Base-by-base conservation (phyloP, 2,329 filamentous ascomycete species). In the Orbilia javanica region DNA sequence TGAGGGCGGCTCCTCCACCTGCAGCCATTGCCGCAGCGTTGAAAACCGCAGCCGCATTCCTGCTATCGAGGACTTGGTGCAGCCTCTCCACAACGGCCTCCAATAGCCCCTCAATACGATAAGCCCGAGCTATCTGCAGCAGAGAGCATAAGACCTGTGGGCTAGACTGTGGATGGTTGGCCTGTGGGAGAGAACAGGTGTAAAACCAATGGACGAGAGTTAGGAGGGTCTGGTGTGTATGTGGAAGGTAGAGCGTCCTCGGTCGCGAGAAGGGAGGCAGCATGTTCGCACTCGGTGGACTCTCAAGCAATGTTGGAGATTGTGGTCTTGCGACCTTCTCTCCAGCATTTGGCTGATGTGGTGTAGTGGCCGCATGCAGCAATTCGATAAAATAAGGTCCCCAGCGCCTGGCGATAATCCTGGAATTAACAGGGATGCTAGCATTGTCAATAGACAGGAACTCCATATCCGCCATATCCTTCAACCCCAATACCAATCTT, bases 1-100 rank as follows among this genome's bases (percentile, higher is more conserved):
- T 92, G 90, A 29, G 95, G 93, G 57, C 93, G 92, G 57, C 94
- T 0, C 96, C 96, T 27, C 96, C 94, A 10, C 96, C 96, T 0
- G 96, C 96, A 0, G 94, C 96, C 96, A 98, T 98, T 66, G 96
- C 96, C 0, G 95, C 96, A 0, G 96, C 96, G 80, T 99, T 99
- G 87, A 99, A 99, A 0, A 99, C 94, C 4, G 96, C 96, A 0
- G 96, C 96, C 0, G 96, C 95, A 81, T 98, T 99, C 55, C 95
- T 89, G 57, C 93, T 96, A 83, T 99, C 96, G 3, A 99, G 89
- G 0, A 96, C 89, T 31, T 92, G 88, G 82, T 99, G 96, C 0
- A 99, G 87, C 6, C 95, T 90, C 84, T 98, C 94, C 8, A 98
- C 93, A 1, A 96, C 93, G 0, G 93, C 93, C 85, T 99, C 96